Base-by-base conservation (phyloP, 2,329 filamentous ascomycete species). In the Penicillium sp. region DNA sequence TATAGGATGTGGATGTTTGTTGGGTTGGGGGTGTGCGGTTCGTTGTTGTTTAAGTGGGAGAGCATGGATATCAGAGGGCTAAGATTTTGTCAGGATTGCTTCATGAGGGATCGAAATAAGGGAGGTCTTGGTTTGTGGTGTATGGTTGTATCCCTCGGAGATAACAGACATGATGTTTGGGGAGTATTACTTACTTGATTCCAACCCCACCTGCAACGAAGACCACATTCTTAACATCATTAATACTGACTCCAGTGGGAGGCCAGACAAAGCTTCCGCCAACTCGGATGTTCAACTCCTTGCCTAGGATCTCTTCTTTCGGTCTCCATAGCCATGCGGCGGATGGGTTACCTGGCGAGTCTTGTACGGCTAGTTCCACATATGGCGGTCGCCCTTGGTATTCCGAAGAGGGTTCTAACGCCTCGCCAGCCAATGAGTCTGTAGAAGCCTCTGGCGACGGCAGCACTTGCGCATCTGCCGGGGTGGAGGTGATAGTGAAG, bases 211-310 rank as follows among this genome's bases (percentile, higher is more conserved):
- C 90, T 0, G 90, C 90, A 14, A 95, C 79, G 59, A 96, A 86
- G 4, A 96, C 82, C 5, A 88, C 79, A 51, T 82, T 84, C 41
- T 79, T 78, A 40, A 88, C 77, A 5, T 70, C 61, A 4, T 69
- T 65, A 3, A 71, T 57, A 45, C 80, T 73, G 19, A 82, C 58
- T 19, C 73, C 71, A 0, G 61, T 62, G 1, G 78, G 89, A 0
- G 91, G 91, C 78, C 87, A 96, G 4, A 88, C 81, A 66, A 96
- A 96, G 62, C 84, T 87, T 0, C 91, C 91, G 1, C 91, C 91
- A 1, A 94, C 84, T 30, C 90, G 83, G 30, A 96, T 85, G 1
- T 74, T 75, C 14, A 96, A 73, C 47, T 80, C 75, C 11, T 78
- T 75, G 1, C 82, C 81, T 2, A 88, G 60, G 48, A 94, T 85